Evolutionary conservation across 202 grass and related monocot genomes (phyloP), one percentile per base, ranked within the genome.

Genomic region (Digitaria exilis): DNA sequence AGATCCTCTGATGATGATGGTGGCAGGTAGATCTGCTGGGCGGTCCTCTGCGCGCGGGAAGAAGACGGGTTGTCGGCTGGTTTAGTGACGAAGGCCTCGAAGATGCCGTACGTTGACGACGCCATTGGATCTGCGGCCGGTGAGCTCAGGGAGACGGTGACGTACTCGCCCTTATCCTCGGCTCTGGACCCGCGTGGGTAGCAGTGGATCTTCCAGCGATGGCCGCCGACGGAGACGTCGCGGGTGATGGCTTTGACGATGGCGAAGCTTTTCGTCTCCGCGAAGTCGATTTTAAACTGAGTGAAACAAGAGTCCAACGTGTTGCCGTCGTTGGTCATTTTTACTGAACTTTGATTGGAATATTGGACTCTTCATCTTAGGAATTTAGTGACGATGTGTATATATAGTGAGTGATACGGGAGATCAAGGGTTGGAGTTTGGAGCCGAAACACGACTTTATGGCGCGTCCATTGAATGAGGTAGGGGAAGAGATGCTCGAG

Each of bases 61-160:
- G n/a, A 66, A 2, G 15, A 66, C 15, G 63, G 63, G 2, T 21
- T 18, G 18, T 18, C 63, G 32, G 37, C 18, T 11, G 5, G 16
- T 4, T 28, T 30, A 17, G 31, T 5, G 18, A 8, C 32, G 5
- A 69, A 75, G 26, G 64, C 52, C 13, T 87, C 41, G 58, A 87
- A 81, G 55, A 79, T 41, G 50, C 26, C 46, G n/a, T n/a, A n/a
- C n/a, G 8, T 55, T 31, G 45, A 81, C 24, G 25, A 48, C 30
- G 4, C 50, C 54, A 8, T 69, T 67, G 46, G 46, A 0, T 6
- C n/a, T n/a, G n/a, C 67, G 9, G 30, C 57, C 30, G 16, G 7
- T 5, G 0, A 81, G 46, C 16, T 14, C 43, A 87, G 57, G 69
- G n/a, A 67, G n/a, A 87, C 22, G 4, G 77, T 82, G 29, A 87